Evolutionary conservation across 2,329 filamentous ascomycete genomes (phyloP).

Genomic region (Coniochaeta hoffmannii): DNA sequence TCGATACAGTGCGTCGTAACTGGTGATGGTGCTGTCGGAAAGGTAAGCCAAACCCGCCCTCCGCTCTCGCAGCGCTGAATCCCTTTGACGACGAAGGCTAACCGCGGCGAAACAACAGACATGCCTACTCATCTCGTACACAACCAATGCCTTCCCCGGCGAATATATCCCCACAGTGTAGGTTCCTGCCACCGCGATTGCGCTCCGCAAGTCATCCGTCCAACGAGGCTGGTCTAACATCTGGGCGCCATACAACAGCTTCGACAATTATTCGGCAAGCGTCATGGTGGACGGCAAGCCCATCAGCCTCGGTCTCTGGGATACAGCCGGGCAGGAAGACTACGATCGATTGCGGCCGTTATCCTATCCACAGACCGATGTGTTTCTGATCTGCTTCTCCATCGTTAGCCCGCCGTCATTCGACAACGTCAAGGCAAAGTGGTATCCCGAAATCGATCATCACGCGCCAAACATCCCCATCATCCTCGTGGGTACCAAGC

Average conservation of each 20-base stretch:
- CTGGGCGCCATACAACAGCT: conserved; percentile 43
- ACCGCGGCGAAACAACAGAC: conserved; percentile 51
- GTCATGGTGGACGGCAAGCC: conserved; percentile 99
- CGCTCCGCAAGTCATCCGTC: background rate
- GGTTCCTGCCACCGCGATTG: conserved; percentile 25
- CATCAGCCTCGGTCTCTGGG: conserved; percentile 94
- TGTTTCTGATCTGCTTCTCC: conserved; percentile 97
- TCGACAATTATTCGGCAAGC: conserved; percentile 98
- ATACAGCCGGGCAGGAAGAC: conserved; percentile 98
- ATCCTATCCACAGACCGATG: conserved; percentile 96
- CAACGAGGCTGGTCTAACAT: conserved; percentile 14
- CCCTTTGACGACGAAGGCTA: conserved; percentile 18
- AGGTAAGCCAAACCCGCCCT: conserved; percentile 48
- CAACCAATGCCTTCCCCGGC: conserved; percentile 98
- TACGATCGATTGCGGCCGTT: conserved; percentile 92
- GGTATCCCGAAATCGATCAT: conserved; percentile 96
- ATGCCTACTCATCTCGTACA: conserved; percentile 98
- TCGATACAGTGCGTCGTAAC: conserved; percentile 83
- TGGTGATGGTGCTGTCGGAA: conserved; percentile 97
- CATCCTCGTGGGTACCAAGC: conserved; percentile 94
- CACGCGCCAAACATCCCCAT: conserved; percentile 94
- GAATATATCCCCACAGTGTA: conserved; percentile 99
- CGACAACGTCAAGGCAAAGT: conserved; percentile 99
- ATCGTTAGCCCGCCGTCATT: conserved; percentile 97
- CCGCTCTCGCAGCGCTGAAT: conserved; percentile 6